A percentile compares a stretch with the other conserved stretches of the same genome.
Conservation (phyloP, 371 early-diverging fungal species). For the Actinomucor elegans region DNA sequence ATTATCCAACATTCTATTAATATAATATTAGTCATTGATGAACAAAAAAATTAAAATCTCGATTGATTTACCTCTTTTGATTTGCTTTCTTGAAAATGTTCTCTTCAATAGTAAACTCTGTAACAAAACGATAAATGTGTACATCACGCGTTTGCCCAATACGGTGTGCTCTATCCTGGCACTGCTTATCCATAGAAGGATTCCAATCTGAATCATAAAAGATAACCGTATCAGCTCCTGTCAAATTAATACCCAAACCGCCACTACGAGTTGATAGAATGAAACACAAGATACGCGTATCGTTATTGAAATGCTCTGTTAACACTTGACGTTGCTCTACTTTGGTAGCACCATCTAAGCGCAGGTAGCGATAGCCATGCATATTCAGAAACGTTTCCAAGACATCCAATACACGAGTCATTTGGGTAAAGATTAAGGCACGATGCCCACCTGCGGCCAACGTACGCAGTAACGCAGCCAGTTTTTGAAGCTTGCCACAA, state of each 20-base stretch:
- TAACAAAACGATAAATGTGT: constrained; percentile 89
- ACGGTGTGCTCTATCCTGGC: constrained; percentile 89
- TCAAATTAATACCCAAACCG: constrained; percentile 96
- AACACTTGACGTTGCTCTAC: constrained; percentile 83
- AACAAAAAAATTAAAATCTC: background rate
- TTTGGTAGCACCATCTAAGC: constrained; percentile 85
- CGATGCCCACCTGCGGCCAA: constrained; percentile 80
- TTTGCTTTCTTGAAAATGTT: constrained; percentile 81
- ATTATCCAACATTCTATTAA: constrained; percentile 73
- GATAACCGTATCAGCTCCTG: constrained; percentile 94
- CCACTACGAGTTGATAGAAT: constrained; percentile 93
- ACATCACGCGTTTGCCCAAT: constrained; percentile 95
- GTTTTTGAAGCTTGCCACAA: constrained; percentile 84
- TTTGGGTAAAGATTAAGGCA: constrained; percentile 96
- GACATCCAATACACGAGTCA: constrained; percentile 97
- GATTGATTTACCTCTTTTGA: constrained; percentile 67
- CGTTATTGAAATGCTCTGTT: constrained; percentile 87
- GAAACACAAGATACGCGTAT: constrained; percentile 82
- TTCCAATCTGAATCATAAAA: constrained; percentile 98
- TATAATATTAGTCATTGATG: background rate
- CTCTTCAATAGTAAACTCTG: constrained; percentile 88
- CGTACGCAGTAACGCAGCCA: constrained; percentile 77
- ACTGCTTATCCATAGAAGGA: constrained; percentile 78
- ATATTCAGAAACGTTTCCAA: constrained; percentile 93
- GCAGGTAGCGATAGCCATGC: constrained; percentile 84